Percentiles rank a stretch among this genome's conserved stretches.
Conservation (phyloP, 1,284 basidiomycete species). For the Papiliotrema fonsecae region DNA sequence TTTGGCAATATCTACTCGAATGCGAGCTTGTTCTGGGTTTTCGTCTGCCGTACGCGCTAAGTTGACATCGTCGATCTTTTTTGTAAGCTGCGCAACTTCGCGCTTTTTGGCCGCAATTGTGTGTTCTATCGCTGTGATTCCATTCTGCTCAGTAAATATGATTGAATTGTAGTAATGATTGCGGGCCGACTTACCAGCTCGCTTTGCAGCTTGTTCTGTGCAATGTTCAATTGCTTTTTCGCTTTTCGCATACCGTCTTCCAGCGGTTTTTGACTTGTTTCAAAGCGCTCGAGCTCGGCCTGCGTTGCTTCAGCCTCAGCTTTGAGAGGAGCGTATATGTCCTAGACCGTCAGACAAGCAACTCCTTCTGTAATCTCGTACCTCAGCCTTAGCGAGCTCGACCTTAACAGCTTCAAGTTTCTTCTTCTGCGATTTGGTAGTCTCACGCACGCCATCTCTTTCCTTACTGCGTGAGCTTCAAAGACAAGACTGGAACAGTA, state of each 20-base stretch:
- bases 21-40: not conserved
- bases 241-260: not conserved
- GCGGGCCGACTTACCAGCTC: not conserved
- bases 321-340: not conserved
- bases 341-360: no score
- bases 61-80: constrained; percentile 15
- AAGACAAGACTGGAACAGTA: not conserved
- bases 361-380: constrained; percentile 2
- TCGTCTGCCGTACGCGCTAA: not conserved
- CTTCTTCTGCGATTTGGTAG: constrained; percentile 20
- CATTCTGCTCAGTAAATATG: not conserved
- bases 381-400: constrained; percentile 11
- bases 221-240: not conserved
- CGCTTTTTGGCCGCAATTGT: constrained; percentile 9
- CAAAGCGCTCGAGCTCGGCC: not conserved
- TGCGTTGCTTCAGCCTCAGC: constrained; percentile 4
- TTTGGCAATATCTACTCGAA: constrained; percentile 1
- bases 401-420: constrained; percentile 17
- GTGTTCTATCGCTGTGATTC: not conserved
- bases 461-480: constrained; percentile 7
- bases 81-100: constrained; percentile 8
- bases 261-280: not conserved
- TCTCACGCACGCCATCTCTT: constrained; percentile 4
- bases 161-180: no score
- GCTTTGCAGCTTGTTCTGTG: not conserved